Percentiles rank a stretch among this genome's conserved stretches.
These are phyloP conservation scores for Fusarium sp. DNA, from an alignment of 2,329 filamentous ascomycete species.

Conservation along the genomic window DNA sequence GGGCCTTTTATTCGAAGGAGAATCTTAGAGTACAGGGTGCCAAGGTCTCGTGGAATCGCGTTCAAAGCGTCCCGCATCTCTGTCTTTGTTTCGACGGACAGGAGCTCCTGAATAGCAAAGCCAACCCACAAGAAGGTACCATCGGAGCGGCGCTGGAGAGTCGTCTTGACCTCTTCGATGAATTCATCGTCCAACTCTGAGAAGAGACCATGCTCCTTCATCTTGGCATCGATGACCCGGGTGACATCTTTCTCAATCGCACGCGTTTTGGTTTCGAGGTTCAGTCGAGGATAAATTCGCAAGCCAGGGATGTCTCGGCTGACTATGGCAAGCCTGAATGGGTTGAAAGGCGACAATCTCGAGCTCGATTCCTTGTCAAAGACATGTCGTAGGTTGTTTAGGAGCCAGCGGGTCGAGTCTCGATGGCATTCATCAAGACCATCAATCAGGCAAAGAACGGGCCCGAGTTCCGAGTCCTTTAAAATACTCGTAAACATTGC, in stretches of 20 bases:
- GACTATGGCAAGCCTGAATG: neutral
- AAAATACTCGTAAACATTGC: neutral
- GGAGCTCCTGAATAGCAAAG: neutral
- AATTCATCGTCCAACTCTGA: neutral
- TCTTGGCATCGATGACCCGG: neutral
- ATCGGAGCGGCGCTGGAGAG: neutral
- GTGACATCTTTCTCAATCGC: fast-evolving
- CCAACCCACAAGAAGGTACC: neutral
- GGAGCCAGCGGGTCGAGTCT: neutral
- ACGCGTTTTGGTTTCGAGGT: neutral
- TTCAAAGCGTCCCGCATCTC: neutral
- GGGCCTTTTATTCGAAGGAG: neutral
- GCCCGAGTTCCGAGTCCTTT: fast-evolving
- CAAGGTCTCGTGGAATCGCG: neutral
- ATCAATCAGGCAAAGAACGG: neutral
- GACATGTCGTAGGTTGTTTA: neutral
- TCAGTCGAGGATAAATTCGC: neutral
- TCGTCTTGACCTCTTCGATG: fast-evolving
- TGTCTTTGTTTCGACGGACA: neutral
- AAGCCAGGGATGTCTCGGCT: neutral
- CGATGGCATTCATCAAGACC: neutral
- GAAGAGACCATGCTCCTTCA: neutral
- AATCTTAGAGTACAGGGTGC: neutral
- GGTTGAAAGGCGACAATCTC: fast-evolving
- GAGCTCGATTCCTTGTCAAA: neutral